A percentile compares a stretch with the other conserved stretches of the same genome.
phyloP scores from a whole-genome alignment of 306 rosid genomes.

The Malus orientalis region DNA sequence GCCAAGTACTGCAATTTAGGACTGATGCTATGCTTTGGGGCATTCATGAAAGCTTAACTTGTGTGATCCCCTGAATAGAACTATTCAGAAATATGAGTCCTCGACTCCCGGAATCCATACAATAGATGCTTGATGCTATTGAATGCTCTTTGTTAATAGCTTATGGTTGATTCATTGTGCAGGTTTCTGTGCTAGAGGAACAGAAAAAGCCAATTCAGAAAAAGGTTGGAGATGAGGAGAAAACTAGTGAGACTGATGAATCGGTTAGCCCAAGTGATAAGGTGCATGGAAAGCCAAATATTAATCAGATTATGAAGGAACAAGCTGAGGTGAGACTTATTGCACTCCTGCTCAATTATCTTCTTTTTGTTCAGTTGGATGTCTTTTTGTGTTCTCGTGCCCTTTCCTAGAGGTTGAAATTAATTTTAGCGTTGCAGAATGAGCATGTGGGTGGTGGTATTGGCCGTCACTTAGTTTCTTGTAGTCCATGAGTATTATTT shows the following conservation, averaged over 20 bases:
- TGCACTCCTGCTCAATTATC: neutral
- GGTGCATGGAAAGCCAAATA: slow-evolving; percentile 27
- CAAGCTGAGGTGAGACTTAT: slow-evolving; percentile 39
- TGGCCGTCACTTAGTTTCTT: neutral
- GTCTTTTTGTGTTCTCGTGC: neutral
- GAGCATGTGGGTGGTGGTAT: neutral
- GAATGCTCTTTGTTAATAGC: neutral
- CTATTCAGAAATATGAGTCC: neutral
- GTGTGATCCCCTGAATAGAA: neutral
- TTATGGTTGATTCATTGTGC: slow-evolving; percentile 15
- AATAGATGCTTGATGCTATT: neutral
- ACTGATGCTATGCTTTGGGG: neutral
- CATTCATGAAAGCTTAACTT: neutral
- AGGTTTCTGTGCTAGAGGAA: slow-evolving; percentile 80
- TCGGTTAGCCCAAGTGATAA: slow-evolving; percentile 15
- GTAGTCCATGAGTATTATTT: neutral
- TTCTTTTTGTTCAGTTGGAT: neutral
- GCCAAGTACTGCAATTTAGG: neutral
- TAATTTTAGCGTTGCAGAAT: neutral
- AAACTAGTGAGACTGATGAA: slow-evolving; percentile 24
- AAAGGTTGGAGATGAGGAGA: slow-evolving; percentile 32
- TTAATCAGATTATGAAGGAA: slow-evolving; percentile 36
- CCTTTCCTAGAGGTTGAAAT: neutral
- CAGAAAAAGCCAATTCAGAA: slow-evolving; percentile 43
- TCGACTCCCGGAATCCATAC: neutral